Percentiles rank a stretch among this genome's conserved stretches.
phyloP scores from a whole-genome alignment of 140 eudicot genomes.

The Flaveria floridana region DNA sequence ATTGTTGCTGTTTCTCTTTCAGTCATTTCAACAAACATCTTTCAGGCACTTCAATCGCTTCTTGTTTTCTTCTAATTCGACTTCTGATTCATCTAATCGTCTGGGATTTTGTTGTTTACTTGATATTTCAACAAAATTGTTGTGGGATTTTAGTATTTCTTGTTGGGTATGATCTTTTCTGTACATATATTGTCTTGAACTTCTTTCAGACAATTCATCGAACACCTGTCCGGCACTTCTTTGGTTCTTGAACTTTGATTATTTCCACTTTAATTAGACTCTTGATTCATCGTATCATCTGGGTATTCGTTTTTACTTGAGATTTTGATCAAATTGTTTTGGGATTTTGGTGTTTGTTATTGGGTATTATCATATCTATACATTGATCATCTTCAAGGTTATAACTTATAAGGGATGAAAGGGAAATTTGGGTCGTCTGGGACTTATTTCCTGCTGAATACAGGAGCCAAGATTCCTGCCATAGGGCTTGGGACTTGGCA shows the following conservation, averaged over 20 bases:
- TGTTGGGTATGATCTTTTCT: not conserved
- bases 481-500: slow-evolving; percentile 62
- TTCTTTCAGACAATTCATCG: slow-evolving; percentile 22
- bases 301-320: slow-evolving; percentile 17
- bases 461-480: slow-evolving; percentile 57
- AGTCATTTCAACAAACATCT: slow-evolving; percentile 31
- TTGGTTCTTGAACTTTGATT: slow-evolving; percentile 19
- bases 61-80: slow-evolving; percentile 10
- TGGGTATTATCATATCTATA: not conserved
- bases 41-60: slow-evolving; percentile 28
- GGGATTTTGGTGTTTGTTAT: not conserved
- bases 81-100: slow-evolving; percentile 18
- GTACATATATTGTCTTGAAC: slow-evolving; percentile 1
- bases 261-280: slow-evolving; percentile 10
- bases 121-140: not conserved
- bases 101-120: slow-evolving; percentile 15
- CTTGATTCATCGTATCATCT: slow-evolving; percentile 24
- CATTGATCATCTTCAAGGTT: slow-evolving; percentile 7
- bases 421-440: slow-evolving; percentile 49
- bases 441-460: slow-evolving; percentile 49
- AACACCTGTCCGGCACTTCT: slow-evolving; percentile 32
- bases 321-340: not conserved
- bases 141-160: not conserved
- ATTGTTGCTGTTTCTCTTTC: slow-evolving; percentile 28
- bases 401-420: slow-evolving; percentile 35